Base-by-base conservation (phyloP, 192 early-diverging fungal species). In the Radiomyces spectabilis region DNA sequence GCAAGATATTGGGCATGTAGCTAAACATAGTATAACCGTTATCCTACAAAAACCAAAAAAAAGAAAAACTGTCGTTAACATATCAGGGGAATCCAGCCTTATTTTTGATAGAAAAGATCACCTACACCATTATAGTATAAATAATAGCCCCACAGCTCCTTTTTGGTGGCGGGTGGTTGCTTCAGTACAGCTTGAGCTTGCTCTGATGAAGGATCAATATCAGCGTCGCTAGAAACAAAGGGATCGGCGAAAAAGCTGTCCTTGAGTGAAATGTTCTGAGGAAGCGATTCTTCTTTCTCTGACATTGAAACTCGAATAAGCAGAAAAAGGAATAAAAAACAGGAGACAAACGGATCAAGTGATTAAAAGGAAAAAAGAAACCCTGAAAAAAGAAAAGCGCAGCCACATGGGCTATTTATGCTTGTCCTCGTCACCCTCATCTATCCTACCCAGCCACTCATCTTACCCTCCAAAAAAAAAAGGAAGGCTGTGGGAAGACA, bases 101-200 rank as follows among this genome's bases (percentile, higher is more conserved):
- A 26, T 26, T 39, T 18, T 39, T 51, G 18, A 29, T 10, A 45
- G 24, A 40, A 54, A 43, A 57, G 21, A 0, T 6, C 16, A 58
- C 48, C 51, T 51, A 59, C 57, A 13, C 58, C 66, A 57, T 68
- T 68, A 45, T 68, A 68, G 31, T 68, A 68, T 12, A 68, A 51
- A 41, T 68, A 68, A 39, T 68, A 68, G 16, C 45, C 45, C 59
- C 53, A 52, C 24, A 68, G 34, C 18, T 68, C 66, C 25, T 50
- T 44, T 22, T 57, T 60, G 12, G 66, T 57, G 29, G 59, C 53
- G 7, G 53, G 34, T 27, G 59, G 59, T 41, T 68, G 66, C 4
- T 31, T 25, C 21, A 33, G 27, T 12, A 57, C 55, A 2, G 31
- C 41, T 21, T 48, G 26, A 5, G 31, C 42, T 4, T 16, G 27